These are phyloP conservation scores for Papiliotrema nemorosa DNA, from an alignment of 1,284 basidiomycete species.

Conservation along the genomic window DNA sequence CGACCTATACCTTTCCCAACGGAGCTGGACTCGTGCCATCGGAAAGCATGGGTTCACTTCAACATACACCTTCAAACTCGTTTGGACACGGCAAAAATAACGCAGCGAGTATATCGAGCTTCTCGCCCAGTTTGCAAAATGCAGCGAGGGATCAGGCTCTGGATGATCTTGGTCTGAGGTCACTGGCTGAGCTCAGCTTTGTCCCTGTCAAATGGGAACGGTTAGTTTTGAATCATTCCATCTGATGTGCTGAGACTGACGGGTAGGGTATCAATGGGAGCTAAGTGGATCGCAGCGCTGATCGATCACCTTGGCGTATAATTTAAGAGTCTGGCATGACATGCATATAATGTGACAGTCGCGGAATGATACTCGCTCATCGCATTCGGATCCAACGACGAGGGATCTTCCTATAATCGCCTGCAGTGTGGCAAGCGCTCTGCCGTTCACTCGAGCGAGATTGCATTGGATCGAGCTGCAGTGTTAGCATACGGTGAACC, in stretches of 20 bases:
- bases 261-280: constrained; percentile 25
- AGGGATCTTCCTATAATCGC: too few relatives aligned
- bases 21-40: neutral
- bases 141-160: constrained; percentile 33
- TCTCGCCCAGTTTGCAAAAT: constrained; percentile 7
- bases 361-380: too few relatives aligned
- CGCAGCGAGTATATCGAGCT: constrained; percentile 12
- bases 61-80: neutral
- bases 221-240: constrained; percentile 13
- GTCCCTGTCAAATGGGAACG: constrained; percentile 31
- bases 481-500: neutral
- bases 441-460: constrained; percentile 14
- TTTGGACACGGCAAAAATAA: constrained; percentile 5
- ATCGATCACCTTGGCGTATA: constrained; percentile 33
- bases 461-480: constrained; percentile 10
- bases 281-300: constrained; percentile 39
- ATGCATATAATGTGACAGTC: too few relatives aligned
- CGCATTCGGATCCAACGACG: too few relatives aligned
- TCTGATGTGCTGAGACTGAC: neutral
- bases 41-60: neutral
- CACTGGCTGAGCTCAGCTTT: constrained; percentile 40
- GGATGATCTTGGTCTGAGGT: constrained; percentile 45
- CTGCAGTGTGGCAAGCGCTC: too few relatives aligned
- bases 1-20: constrained; percentile 33
- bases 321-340: too few relatives aligned